Percentiles rank a stretch among this genome's conserved stretches.
phyloP scores from a whole-genome alignment of 2,329 filamentous ascomycete genomes.

The Botrytis sinoallii region DNA sequence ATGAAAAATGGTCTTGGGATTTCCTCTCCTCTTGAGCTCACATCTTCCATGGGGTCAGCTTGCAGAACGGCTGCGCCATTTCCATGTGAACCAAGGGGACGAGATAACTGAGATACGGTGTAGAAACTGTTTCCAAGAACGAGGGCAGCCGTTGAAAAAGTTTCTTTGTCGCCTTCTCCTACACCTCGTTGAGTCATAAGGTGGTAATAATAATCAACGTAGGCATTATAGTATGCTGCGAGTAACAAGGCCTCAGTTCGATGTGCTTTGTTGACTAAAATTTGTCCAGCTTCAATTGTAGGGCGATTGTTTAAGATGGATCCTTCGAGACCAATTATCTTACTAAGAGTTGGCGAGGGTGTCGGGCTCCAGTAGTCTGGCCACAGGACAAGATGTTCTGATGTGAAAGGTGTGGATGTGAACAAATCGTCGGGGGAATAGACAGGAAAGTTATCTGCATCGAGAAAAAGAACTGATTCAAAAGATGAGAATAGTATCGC shows the following conservation, averaged over 20 bases:
- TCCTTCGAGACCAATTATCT: slow-evolving; percentile 6
- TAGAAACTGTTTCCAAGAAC: slow-evolving; percentile 43
- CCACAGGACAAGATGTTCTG: slow-evolving; percentile 45
- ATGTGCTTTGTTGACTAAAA: slow-evolving; percentile 44
- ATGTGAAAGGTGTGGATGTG: slow-evolving; percentile 41
- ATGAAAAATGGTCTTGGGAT: slow-evolving; percentile 24
- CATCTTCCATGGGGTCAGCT: slow-evolving; percentile 19
- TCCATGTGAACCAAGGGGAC: slow-evolving; percentile 13
- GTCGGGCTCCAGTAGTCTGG: slow-evolving; percentile 47
- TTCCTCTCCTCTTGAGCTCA: background rate
- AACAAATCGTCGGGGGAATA: slow-evolving; percentile 44
- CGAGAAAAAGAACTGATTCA: slow-evolving; percentile 48
- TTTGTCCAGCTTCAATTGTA: slow-evolving; percentile 38
- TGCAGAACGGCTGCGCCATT: slow-evolving; percentile 25
- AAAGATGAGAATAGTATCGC: slow-evolving; percentile 50
- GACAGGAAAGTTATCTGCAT: slow-evolving; percentile 47
- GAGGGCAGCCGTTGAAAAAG: slow-evolving; percentile 46
- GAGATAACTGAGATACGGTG: slow-evolving; percentile 21
- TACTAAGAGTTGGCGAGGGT: slow-evolving; percentile 34
- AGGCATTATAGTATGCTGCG: slow-evolving; percentile 49
- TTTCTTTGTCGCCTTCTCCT: slow-evolving; percentile 51
- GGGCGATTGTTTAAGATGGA: slow-evolving; percentile 36
- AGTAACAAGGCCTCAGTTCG: slow-evolving; percentile 45
- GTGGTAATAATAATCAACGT: slow-evolving; percentile 35
- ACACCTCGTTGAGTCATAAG: slow-evolving; percentile 42